Conservation (phyloP, 768 basidiomycete genomes). For the Nidularia sp. region DNA sequence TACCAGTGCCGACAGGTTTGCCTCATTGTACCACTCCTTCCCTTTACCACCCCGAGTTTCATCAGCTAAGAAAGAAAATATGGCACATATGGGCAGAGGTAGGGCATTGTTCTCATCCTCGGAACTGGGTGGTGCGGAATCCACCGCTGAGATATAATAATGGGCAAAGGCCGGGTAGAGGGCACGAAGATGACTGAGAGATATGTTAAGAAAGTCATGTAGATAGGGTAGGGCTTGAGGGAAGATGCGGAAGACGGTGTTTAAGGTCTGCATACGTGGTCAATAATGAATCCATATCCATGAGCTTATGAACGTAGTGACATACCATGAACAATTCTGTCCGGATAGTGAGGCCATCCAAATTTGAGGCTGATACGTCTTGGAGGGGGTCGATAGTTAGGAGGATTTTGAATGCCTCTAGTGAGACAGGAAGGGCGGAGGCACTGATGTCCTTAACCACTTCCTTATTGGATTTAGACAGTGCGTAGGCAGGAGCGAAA, state of each 20-base stretch:
- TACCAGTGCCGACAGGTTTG: slow-evolving; percentile 49
- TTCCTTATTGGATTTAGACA: slow-evolving; percentile 94
- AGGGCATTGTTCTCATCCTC: slow-evolving; percentile 79
- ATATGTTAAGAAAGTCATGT: slow-evolving; percentile 50
- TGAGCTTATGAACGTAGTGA: slow-evolving; percentile 5
- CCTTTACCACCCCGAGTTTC: slow-evolving; percentile 62
- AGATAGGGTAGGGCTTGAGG: slow-evolving; percentile 69
- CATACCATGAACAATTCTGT: slow-evolving; percentile 82
- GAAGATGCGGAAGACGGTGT: slow-evolving; percentile 78
- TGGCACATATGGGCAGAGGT: slow-evolving; percentile 68
- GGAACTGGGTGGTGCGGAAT: slow-evolving; percentile 55
- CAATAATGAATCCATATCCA: background rate
- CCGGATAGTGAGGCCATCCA: slow-evolving; percentile 80
- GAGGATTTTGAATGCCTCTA: slow-evolving; percentile 83
- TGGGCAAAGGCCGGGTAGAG: slow-evolving; percentile 57
- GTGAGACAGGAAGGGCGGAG: slow-evolving; percentile 83
- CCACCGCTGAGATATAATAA: slow-evolving; percentile 56
- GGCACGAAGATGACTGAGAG: slow-evolving; percentile 55
- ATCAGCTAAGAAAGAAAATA: slow-evolving; percentile 76
- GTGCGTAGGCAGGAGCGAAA: slow-evolving; percentile 88
- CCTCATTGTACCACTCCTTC: slow-evolving; percentile 56
- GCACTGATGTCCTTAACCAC: slow-evolving; percentile 80
- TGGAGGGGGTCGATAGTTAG: slow-evolving; percentile 57
- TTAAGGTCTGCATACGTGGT: slow-evolving; percentile 56
- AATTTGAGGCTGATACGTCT: slow-evolving; percentile 58